Conservation (phyloP, 805 yeast genomes). For the Yarrowia bubula region DNA sequence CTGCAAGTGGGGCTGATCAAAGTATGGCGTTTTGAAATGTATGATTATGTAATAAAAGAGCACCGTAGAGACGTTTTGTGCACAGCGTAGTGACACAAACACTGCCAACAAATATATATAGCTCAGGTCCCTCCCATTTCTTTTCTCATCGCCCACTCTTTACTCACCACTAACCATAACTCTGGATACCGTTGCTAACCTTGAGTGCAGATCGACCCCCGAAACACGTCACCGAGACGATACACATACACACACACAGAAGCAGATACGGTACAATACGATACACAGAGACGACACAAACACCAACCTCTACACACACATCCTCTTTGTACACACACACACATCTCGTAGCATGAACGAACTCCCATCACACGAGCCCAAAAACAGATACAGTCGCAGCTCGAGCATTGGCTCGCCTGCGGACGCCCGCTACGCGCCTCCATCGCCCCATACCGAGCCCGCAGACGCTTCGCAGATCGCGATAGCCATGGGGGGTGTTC, state of each 20-base stretch:
- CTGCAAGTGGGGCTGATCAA: too few species aligned
- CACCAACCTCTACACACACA: neutral
- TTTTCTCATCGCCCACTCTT: neutral
- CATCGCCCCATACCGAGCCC: conserved; percentile 15
- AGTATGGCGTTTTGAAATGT: too few species aligned
- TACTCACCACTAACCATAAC: conserved; percentile 2
- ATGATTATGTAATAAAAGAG: too few species aligned
- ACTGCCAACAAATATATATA: neutral
- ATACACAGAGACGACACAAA: neutral
- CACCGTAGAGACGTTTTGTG: too few species aligned
- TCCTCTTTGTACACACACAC: neutral
- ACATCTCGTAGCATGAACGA: neutral
- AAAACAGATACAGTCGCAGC: conserved; percentile 11
- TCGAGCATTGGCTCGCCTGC: conserved; percentile 2
- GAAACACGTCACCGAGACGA: neutral
- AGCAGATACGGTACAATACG: neutral
- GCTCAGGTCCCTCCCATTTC: neutral
- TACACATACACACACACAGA: neutral
- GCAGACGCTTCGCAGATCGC: conserved; percentile 8
- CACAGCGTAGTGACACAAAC: too few species aligned
- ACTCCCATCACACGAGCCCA: conserved; percentile 24
- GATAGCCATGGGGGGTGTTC: conserved; percentile 22
- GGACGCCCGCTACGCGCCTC: conserved; percentile 20
- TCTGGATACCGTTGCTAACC: conserved; percentile 15
- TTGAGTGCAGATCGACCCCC: conserved; percentile 19